Conservation (phyloP, 1,139 yeast genomes). For the Geotrichum fermentans region DNA sequence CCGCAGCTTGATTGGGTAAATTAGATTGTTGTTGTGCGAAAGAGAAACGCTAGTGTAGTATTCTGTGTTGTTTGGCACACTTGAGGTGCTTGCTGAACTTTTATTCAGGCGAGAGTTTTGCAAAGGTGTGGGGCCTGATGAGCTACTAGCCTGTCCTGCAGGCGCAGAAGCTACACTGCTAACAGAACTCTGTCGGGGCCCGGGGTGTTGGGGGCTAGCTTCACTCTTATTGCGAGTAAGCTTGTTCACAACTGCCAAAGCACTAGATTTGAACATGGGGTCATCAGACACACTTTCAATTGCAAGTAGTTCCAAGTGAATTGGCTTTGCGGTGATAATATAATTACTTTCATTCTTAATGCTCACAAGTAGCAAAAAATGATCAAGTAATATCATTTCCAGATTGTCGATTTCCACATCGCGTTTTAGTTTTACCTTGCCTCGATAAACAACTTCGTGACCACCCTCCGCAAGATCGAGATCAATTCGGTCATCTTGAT, state of each 20-base stretch:
- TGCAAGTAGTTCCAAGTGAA: conserved; percentile 40
- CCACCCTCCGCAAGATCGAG: conserved; percentile 11
- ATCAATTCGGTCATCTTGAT: conserved; percentile 12
- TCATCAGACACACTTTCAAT: conserved; percentile 37
- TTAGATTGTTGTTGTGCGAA: conserved; percentile 11
- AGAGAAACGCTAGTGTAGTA: conserved; percentile 2
- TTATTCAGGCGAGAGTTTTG: neutral
- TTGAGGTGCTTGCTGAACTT: conserved; percentile 2
- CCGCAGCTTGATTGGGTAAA: conserved; percentile 17
- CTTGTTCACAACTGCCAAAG: conserved; percentile 12
- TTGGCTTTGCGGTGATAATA: conserved; percentile 38
- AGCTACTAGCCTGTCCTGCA: neutral
- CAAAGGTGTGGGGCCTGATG: neutral
- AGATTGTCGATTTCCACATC: conserved; percentile 5
- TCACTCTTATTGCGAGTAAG: conserved; percentile 17
- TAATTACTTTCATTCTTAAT: conserved; percentile 34
- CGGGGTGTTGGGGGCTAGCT: neutral
- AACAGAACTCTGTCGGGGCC: conserved; percentile 4
- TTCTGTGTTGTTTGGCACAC: neutral
- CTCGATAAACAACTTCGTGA: conserved; percentile 15
- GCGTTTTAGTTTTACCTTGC: conserved; percentile 10
- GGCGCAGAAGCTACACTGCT: conserved; percentile 1
- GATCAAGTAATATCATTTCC: conserved; percentile 58
- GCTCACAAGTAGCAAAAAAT: conserved; percentile 52
- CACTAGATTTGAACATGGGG: conserved; percentile 31